A percentile compares a stretch with the other conserved stretches of the same genome.
These are phyloP conservation scores for Phytophthora citricola DNA, from an alignment of 352 stramenopile species.

Conservation along the genomic window DNA sequence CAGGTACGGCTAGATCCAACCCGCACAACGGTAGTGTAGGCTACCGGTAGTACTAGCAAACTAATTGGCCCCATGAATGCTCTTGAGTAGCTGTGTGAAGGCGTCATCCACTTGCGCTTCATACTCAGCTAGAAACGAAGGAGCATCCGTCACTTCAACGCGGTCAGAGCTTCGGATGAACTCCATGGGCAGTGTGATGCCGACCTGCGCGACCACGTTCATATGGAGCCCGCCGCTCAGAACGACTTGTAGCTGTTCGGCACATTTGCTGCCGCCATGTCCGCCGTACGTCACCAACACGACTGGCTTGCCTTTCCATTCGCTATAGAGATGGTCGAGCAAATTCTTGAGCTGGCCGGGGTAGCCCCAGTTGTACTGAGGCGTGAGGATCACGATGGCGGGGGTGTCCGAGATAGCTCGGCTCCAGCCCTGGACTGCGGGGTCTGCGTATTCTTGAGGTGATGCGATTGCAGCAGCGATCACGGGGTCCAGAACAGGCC, in stretches of 20 bases:
- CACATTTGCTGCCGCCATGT: slow-evolving; percentile 29
- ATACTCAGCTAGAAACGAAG: slow-evolving; percentile 30
- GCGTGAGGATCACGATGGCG: slow-evolving; percentile 29
- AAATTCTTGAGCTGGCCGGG: slow-evolving; percentile 37
- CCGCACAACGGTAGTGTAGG: no score
- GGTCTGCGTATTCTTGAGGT: slow-evolving; percentile 21
- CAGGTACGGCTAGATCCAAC: no score
- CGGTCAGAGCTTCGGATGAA: slow-evolving; percentile 30
- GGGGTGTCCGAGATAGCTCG: slow-evolving; percentile 11
- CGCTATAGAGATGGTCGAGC: slow-evolving; percentile 31
- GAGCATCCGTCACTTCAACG: slow-evolving; percentile 3
- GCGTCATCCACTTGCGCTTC: slow-evolving; percentile 26
- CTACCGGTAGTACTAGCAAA: no score
- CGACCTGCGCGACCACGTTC: slow-evolving; percentile 26
- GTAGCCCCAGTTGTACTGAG: slow-evolving; percentile 35
- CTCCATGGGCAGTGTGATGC: slow-evolving; percentile 23
- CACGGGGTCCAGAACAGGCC: slow-evolving; percentile 25
- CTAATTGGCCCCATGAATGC: slow-evolving; percentile 3
- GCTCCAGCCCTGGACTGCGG: slow-evolving; percentile 30
- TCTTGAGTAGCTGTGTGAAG: slow-evolving; percentile 24
- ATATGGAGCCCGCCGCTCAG: slow-evolving; percentile 27
- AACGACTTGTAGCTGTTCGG: slow-evolving; percentile 28
- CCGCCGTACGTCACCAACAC: slow-evolving; percentile 33
- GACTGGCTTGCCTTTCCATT: slow-evolving; percentile 31
- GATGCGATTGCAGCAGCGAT: slow-evolving; percentile 22